Conservation (phyloP, 805 yeast genomes). For the Kuraishia borneana region DNA sequence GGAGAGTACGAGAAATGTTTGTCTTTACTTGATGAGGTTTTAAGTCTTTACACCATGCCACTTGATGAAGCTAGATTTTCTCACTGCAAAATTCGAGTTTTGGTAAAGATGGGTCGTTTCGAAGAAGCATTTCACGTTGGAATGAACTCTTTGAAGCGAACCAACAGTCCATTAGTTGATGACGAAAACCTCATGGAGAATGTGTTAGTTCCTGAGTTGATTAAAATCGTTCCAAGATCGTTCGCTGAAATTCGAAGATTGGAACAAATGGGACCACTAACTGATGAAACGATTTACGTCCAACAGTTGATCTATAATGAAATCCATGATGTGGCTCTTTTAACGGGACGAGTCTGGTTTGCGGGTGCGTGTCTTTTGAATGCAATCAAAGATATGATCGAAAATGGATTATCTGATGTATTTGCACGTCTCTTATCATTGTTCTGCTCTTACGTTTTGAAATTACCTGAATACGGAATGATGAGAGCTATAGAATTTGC, state of each 20-base stretch:
- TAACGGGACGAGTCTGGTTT: conserved; percentile 15
- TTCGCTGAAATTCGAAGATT: conserved; percentile 25
- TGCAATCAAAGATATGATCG: conserved; percentile 22
- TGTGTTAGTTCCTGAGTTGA: conserved; percentile 15
- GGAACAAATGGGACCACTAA: conserved; percentile 10
- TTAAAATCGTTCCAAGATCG: too few relatives aligned
- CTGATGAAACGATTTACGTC: conserved; percentile 17
- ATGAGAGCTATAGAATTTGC: conserved; percentile 28
- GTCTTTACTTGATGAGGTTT: conserved; percentile 20
- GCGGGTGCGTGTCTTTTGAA: conserved; percentile 21
- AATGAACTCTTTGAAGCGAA: conserved; percentile 19
- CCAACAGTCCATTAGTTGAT: conserved; percentile 22
- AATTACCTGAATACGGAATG: conserved; percentile 18
- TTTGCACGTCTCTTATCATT: conserved; percentile 28
- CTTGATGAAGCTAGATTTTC: conserved; percentile 24
- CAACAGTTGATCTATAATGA: conserved; percentile 30
- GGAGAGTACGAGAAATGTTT: conserved; percentile 24
- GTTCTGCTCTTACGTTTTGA: conserved; percentile 22
- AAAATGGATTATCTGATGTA: conserved; percentile 26
- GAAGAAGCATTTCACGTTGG: conserved; percentile 24
- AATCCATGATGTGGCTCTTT: conserved; percentile 22
- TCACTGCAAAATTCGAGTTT: conserved; percentile 24
- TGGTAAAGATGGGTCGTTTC: conserved; percentile 17
- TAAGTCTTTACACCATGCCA: conserved; percentile 16
- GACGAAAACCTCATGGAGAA: conserved; percentile 14